Evolutionary conservation across 768 basidiomycete species (phyloP), one percentile per base, ranked within the genome.

Genomic region (Tricholoma matsutake): DNA sequence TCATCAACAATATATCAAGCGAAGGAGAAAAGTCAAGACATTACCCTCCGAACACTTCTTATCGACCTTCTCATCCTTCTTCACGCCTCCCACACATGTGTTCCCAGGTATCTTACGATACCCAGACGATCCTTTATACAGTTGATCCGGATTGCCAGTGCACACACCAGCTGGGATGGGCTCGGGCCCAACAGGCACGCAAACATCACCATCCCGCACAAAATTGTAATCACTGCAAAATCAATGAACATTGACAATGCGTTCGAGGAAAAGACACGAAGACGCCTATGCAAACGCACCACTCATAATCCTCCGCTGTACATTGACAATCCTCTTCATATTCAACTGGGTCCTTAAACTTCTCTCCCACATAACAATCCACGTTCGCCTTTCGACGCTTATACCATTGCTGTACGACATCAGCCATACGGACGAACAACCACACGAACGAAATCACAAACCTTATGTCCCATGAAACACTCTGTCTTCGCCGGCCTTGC

Each of bases 391-490:
- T 98, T 71, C 95, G 83, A 20, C 97, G 85, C 56, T 74, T 81
- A 73, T 96, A 99, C 88, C 91, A 98, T 90, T 98, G 96, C 92
- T 96, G 69, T 2, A 59, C 52, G 34, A 22, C 56, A 62, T 58
- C 8, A 51, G 57, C 51, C 29, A 47, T 29, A 47, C 4, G 35
- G n/a, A 51, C 3, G 35, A 49, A 52, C 16, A 31, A 22, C 56
- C 18, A 52, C 8, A 22, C 43, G 43, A 56, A 29, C 51, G 9
- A 29, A 35, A 18, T 4, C 18, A 69, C 81, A 54, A 56, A 92
- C 93, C 83, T 91, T 94, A 69, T 92, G 93, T 0, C 96, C 96
- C 93, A 98, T 96, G 22, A 98, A 74, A 73, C 96, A 98, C 64
- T 92, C 84, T 35, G 80, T 79, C 52, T 81, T 82, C 14, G 72